Conservation (phyloP, 2,329 filamentous ascomycete genomes). For the Fusarium agapanthi region DNA sequence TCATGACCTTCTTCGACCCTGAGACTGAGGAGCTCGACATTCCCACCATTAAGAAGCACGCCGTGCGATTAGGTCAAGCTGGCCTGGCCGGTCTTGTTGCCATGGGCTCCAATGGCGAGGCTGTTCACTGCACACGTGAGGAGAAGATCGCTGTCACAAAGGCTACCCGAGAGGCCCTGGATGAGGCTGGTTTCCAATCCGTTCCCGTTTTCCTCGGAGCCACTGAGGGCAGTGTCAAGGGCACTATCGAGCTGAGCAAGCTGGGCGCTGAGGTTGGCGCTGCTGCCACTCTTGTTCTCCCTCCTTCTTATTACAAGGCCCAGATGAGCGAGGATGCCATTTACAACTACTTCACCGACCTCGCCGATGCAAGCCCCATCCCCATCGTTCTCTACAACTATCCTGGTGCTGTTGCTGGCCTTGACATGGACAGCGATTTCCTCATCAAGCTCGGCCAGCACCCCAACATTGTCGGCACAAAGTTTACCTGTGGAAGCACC, state of each 20-base stretch:
- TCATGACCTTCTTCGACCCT: constrained; percentile 89
- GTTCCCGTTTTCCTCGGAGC: constrained; percentile 86
- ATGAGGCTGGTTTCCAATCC: constrained; percentile 78
- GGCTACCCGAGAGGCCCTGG: constrained; percentile 82
- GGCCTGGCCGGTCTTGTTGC: constrained; percentile 84
- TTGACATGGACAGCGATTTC: constrained; percentile 90
- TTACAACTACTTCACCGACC: constrained; percentile 75
- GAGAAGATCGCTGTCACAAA: constrained; percentile 80
- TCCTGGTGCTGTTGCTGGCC: constrained; percentile 84
- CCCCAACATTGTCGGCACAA: constrained; percentile 86
- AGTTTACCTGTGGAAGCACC: constrained; percentile 92
- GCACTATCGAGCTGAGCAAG: constrained; percentile 78
- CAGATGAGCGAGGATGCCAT: constrained; percentile 79
- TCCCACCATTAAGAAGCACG: constrained; percentile 80
- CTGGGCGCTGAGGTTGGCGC: constrained; percentile 74
- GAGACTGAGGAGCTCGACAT: constrained; percentile 87
- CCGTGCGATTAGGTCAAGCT: constrained; percentile 77
- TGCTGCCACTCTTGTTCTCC: constrained; percentile 82
- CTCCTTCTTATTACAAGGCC: constrained; percentile 83
- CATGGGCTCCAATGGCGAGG: constrained; percentile 92
- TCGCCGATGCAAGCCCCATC: constrained; percentile 78
- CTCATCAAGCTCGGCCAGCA: constrained; percentile 82
- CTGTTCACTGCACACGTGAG: constrained; percentile 80
- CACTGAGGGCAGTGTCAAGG: constrained; percentile 81
- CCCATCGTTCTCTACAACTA: constrained; percentile 93